Conservation (phyloP, 1,284 basidiomycete genomes). For the Macrocystidia cucumis region DNA sequence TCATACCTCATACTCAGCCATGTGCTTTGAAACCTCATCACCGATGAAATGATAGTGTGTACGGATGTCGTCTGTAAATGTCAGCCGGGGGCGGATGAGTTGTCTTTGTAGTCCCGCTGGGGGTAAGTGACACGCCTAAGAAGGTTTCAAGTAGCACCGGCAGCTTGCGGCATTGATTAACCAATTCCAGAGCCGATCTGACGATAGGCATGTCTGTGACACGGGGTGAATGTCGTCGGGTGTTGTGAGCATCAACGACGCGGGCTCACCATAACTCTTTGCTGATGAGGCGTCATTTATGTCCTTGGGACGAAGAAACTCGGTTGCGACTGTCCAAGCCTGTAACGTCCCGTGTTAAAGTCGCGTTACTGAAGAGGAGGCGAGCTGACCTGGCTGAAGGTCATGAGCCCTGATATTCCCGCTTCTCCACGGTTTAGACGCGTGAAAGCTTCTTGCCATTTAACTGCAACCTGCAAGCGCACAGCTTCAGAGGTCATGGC, state of each 20-base stretch:
- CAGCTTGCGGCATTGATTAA: constrained; percentile 49
- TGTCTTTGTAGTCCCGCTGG: constrained; percentile 2
- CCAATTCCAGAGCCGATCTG: constrained; percentile 42
- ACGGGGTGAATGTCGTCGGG: constrained; percentile 7
- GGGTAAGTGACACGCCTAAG: constrained; percentile 36
- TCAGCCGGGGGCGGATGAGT: constrained; percentile 5
- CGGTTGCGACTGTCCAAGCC: constrained; percentile 58
- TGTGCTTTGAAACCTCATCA: constrained; percentile 48
- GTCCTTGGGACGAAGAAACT: constrained; percentile 50
- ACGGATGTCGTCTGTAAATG: constrained; percentile 51
- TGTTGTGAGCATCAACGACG: constrained; percentile 7
- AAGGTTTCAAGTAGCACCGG: constrained; percentile 60
- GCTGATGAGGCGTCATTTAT: constrained; percentile 23
- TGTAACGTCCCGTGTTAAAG: constrained; percentile 16
- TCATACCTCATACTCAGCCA: constrained; percentile 54
- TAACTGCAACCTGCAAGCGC: constrained; percentile 52
- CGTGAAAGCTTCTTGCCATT: constrained; percentile 66
- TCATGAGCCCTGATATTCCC: constrained; percentile 59
- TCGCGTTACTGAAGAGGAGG: not conserved
- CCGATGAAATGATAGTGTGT: constrained; percentile 51
- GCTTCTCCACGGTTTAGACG: constrained; percentile 54
- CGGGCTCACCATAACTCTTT: constrained; percentile 13
- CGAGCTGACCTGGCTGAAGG: constrained; percentile 50
- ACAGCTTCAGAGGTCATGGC: constrained; percentile 48
- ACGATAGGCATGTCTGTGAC: constrained; percentile 40